Evolutionary conservation across 441 rosid genomes (phyloP).

Genomic region (Erysimum cheiri): DNA sequence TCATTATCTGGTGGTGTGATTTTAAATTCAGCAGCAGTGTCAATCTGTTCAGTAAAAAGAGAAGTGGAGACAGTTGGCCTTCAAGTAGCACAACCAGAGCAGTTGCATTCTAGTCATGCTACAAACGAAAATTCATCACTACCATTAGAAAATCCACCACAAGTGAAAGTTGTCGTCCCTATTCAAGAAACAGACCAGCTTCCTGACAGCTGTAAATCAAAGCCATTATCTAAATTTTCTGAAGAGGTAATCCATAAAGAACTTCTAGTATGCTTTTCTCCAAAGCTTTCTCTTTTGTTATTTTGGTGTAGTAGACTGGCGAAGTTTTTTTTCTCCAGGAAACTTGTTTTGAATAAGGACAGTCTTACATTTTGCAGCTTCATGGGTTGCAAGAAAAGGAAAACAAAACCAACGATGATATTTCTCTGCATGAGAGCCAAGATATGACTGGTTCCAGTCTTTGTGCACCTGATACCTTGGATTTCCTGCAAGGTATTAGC

Average conservation of each 20-base stretch:
- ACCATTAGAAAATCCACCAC: conserved; percentile 42
- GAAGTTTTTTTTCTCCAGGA: conserved; percentile 30
- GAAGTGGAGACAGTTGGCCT: conserved; percentile 38
- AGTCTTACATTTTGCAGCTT: conserved; percentile 61
- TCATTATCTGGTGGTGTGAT: conserved; percentile 32
- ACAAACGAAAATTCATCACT: conserved; percentile 31
- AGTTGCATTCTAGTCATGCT: conserved; percentile 38
- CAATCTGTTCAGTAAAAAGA: conserved; percentile 40
- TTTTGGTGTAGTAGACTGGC: conserved; percentile 20
- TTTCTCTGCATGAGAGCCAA: conserved; percentile 44
- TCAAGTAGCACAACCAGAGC: conserved; percentile 38
- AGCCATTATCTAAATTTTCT: conserved; percentile 35
- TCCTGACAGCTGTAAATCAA: conserved; percentile 36
- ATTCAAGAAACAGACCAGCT: conserved; percentile 41
- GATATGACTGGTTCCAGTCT: conserved; percentile 46
- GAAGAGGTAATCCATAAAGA: conserved; percentile 43
- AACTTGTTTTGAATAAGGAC: conserved; percentile 40
- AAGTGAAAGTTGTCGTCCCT: conserved; percentile 31
- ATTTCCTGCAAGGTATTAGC: conserved; percentile 60
- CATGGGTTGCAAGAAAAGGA: conserved; percentile 58
- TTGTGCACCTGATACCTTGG: conserved; percentile 71
- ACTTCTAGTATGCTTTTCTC: conserved; percentile 6
- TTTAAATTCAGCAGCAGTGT: conserved; percentile 39
- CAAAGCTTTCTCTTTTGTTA: conserved; percentile 29
- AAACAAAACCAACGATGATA: conserved; percentile 43